Evolutionary conservation across 177 flowering plant species (phyloP), one percentile per base, ranked within the genome.

Genomic region (Tripterygium wilfordii): DNA sequence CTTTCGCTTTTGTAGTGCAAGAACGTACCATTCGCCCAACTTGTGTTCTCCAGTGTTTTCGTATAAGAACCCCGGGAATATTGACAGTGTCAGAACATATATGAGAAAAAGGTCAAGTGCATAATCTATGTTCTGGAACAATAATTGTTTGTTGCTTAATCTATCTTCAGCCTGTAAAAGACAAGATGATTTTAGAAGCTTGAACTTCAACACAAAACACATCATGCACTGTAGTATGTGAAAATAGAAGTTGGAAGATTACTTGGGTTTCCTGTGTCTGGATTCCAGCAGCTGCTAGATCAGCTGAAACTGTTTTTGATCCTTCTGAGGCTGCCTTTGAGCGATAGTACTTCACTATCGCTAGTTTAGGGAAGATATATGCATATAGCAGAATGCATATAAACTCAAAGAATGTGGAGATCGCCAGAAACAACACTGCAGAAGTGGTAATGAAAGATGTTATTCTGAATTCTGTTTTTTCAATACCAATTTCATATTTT

Each of bases 1-100:
- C 16, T 30, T 38, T 7, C 12, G 7, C 10, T 22, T 3, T 15
- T 9, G 0, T n/a, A n/a, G n/a, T n/a, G 40, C 25, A 12, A 36
- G 13, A 2, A 56, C 76, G 54, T 63, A 91, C 96, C 98, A 91
- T 28, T 67, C 14, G 1, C 95, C 94, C 32, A 91, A 60, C 31
- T 64, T 49, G 57, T 91, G 95, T 4, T 57, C 8, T 10, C 96
- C 96, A 8, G 96, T 88, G 59, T 88, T 79, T 53, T 91, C 98
- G 36, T 58, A 70, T 41, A 91, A 52, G 67, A 91, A 91, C 1
- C 98, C 98, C 1, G 98, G 98, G 62, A 91, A 75, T 47, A 88
- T 85, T 9, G 96, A 85, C 48, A 91, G 54, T 8, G 95, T 85
- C 48, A 88, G 61, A 7, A 80, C 92, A 57, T 83, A 85, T 45